A percentile compares a stretch with the other conserved stretches of the same genome.
These are phyloP conservation scores for Neophaeococcomyces aloes DNA, from an alignment of 2,329 filamentous ascomycete species.

Conservation along the genomic window DNA sequence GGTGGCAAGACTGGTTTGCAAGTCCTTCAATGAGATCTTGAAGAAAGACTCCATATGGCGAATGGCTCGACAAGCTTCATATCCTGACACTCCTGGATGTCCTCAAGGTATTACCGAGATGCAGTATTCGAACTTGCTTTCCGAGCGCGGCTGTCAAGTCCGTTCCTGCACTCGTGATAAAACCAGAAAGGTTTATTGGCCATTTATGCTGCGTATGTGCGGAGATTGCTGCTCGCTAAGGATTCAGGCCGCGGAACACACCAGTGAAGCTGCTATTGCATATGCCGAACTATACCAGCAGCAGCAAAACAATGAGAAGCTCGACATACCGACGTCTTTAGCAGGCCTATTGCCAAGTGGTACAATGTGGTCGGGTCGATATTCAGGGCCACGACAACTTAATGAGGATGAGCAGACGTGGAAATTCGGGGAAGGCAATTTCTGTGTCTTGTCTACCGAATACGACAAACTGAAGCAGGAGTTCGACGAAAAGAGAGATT, in stretches of 20 bases:
- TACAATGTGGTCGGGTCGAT: slow-evolving; percentile 7
- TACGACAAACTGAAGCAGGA: slow-evolving; percentile 5
- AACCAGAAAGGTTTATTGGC: slow-evolving; percentile 18
- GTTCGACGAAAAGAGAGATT: slow-evolving; percentile 1
- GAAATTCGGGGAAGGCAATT: not conserved
- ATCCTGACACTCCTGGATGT: slow-evolving; percentile 14
- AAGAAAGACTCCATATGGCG: slow-evolving; percentile 17
- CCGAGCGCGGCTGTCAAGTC: slow-evolving; percentile 19
- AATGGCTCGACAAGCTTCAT: slow-evolving; percentile 14
- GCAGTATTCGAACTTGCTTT: slow-evolving; percentile 19
- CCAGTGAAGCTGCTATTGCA: slow-evolving; percentile 9
- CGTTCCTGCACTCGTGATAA: slow-evolving; percentile 12
- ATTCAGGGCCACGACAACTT: not conserved
- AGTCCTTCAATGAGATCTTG: slow-evolving; percentile 13
- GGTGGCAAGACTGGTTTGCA: slow-evolving; percentile 16
- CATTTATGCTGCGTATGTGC: slow-evolving; percentile 18
- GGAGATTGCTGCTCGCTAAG: slow-evolving; percentile 15
- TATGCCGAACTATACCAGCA: not conserved
- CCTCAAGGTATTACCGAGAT: slow-evolving; percentile 17
- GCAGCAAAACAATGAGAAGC: not conserved
- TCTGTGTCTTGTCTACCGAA: slow-evolving; percentile 2
- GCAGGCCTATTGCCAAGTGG: slow-evolving; percentile 12
- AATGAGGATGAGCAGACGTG: not conserved
- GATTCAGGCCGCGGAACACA: slow-evolving; percentile 1
- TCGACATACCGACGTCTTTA: not conserved